Conservation (phyloP, 2,329 filamentous ascomycete species). For the Ophiostoma angusticollis region DNA sequence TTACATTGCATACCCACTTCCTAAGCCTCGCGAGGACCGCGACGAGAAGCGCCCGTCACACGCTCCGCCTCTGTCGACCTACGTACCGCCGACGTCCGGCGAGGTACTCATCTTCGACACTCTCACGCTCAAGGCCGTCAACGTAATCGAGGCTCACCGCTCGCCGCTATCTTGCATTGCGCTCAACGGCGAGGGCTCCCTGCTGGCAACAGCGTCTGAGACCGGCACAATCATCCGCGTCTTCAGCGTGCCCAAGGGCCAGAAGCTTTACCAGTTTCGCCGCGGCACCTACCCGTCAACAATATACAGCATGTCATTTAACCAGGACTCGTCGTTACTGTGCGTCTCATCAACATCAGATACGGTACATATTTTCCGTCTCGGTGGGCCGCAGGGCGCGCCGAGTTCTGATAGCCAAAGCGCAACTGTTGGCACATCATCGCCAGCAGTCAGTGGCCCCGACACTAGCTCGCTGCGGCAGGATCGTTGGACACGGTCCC, state of each 20-base stretch:
- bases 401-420: too few relatives aligned
- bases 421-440: constrained; percentile 7
- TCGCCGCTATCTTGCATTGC: constrained; percentile 83
- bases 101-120: constrained; percentile 92
- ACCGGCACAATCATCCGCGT: constrained; percentile 96
- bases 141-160: constrained; percentile 89
- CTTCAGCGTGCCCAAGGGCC: constrained; percentile 79
- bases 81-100: constrained; percentile 73
- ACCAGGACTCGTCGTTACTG: constrained; percentile 79
- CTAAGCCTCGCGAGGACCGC: constrained; percentile 52
- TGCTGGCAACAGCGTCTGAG: constrained; percentile 89
- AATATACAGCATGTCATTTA: constrained; percentile 99
- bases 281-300: constrained; percentile 89
- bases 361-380: constrained; percentile 90
- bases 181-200: constrained; percentile 80
- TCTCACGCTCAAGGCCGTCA: constrained; percentile 77
- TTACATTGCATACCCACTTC: constrained; percentile 87
- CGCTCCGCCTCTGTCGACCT: constrained; percentile 67
- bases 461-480: constrained; percentile 28
- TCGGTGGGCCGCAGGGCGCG: constrained; percentile 38
- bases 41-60: constrained; percentile 57
- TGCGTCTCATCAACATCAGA: constrained; percentile 95
- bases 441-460: constrained; percentile 10
- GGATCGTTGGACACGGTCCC: constrained; percentile 40
- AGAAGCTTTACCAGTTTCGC: constrained; percentile 92